These are phyloP conservation scores for Aspergillus cristatus DNA, from an alignment of 495 filamentous ascomycete species.

Conservation along the genomic window DNA sequence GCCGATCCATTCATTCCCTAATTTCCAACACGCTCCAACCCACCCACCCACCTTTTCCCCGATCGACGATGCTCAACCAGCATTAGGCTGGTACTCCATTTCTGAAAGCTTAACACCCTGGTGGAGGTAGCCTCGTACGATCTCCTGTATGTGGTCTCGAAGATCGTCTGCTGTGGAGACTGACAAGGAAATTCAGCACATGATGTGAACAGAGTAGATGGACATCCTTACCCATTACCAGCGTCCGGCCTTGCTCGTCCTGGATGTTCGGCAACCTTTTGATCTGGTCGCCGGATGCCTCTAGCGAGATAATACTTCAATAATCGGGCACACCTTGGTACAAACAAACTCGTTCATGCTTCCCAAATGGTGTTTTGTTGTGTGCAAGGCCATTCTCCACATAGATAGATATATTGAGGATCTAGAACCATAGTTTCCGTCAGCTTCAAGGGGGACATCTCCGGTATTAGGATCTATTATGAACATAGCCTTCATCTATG, in stretches of 20 bases:
- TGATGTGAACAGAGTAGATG: background rate
- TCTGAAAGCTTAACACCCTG: slow-evolving; percentile 10
- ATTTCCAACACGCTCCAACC: no score
- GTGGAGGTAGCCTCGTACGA: slow-evolving; percentile 8
- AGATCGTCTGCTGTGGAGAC: slow-evolving; percentile 7
- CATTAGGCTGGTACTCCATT: slow-evolving; percentile 12
- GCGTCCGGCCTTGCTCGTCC: slow-evolving; percentile 10
- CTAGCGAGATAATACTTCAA: slow-evolving; percentile 6
- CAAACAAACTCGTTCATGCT: slow-evolving; percentile 8
- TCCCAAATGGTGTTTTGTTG: slow-evolving; percentile 6
- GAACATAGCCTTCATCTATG: slow-evolving; percentile 14
- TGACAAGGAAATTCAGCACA: slow-evolving; percentile 5
- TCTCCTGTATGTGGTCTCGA: slow-evolving; percentile 10
- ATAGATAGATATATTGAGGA: slow-evolving; percentile 15
- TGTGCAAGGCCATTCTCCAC: slow-evolving; percentile 6
- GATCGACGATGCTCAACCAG: no score
- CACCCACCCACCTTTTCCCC: no score
- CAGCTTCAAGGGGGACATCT: background rate
- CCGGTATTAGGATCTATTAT: background rate
- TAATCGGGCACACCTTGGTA: slow-evolving; percentile 14
- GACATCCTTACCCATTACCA: slow-evolving; percentile 13
- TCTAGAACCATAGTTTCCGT: slow-evolving; percentile 6
- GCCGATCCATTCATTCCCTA: no score
- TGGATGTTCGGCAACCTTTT: slow-evolving; percentile 9
- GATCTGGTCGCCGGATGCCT: slow-evolving; percentile 11